Evolutionary conservation across 2,329 filamentous ascomycete species (phyloP).

Genomic region (Exophiala aquamarina): DNA sequence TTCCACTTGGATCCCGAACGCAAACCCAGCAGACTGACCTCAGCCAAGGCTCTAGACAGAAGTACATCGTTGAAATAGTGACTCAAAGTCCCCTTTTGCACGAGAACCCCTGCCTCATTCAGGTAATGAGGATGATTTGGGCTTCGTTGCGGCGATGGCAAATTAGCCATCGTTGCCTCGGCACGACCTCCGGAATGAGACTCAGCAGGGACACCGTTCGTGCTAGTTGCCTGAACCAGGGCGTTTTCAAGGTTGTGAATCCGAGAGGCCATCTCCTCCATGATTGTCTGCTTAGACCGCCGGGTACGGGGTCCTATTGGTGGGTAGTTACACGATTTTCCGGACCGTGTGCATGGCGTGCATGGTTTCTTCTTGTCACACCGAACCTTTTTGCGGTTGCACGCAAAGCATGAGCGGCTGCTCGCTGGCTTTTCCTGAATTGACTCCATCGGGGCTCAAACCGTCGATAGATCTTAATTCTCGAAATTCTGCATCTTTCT

Average conservation of each 20-base stretch:
- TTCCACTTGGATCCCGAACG: background rate
- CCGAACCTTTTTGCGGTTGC: slow-evolving; percentile 17
- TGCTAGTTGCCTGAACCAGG: background rate
- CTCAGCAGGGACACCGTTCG: background rate
- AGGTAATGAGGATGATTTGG: background rate
- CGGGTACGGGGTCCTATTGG: slow-evolving; percentile 4
- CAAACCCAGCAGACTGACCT: background rate
- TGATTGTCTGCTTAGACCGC: slow-evolving; percentile 12
- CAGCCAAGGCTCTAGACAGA: slow-evolving; percentile 9
- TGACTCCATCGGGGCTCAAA: too few relatives aligned
- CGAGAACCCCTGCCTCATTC: slow-evolving; percentile 1
- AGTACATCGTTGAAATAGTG: slow-evolving; percentile 14
- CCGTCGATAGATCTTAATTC: too few relatives aligned
- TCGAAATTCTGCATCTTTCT: too few relatives aligned
- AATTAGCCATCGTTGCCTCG: background rate
- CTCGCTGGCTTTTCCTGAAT: too few relatives aligned
- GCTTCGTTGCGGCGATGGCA: background rate
- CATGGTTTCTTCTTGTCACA: slow-evolving; percentile 20
- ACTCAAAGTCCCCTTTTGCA: slow-evolving; percentile 9
- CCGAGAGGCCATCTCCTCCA: slow-evolving; percentile 11
- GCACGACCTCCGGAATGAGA: background rate
- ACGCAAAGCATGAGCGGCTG: slow-evolving; percentile 7
- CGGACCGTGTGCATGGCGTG: slow-evolving; percentile 16
- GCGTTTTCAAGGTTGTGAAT: slow-evolving; percentile 9
- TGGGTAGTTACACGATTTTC: slow-evolving; percentile 14